Evolutionary conservation across 352 stramenopile species (phyloP).

Genomic region (Globisporangium paroecandrum): DNA sequence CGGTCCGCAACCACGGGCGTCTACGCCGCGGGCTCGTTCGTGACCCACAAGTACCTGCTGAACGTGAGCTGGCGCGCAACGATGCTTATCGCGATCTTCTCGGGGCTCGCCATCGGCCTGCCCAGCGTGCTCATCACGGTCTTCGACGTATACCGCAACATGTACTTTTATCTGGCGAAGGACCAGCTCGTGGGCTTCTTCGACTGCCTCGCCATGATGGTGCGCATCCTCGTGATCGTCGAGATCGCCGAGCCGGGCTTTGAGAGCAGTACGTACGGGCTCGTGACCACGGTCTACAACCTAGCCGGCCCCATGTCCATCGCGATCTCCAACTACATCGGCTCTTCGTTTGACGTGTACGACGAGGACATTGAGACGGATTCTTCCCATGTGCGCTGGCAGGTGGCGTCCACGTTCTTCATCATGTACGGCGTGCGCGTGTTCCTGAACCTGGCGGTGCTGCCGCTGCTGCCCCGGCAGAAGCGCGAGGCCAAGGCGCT

Average conservation of each 20-base stretch:
- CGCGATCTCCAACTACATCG: slow-evolving; percentile 55
- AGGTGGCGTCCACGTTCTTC: slow-evolving; percentile 50
- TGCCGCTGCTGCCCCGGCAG: slow-evolving; percentile 56
- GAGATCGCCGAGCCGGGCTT: slow-evolving; percentile 71
- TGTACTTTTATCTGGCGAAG: slow-evolving; percentile 61
- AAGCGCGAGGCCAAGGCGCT: slow-evolving; percentile 43
- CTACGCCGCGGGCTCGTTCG: slow-evolving; percentile 50
- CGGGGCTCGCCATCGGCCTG: slow-evolving; percentile 33
- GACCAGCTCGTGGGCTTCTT: slow-evolving; percentile 53
- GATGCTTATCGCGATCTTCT: slow-evolving; percentile 45
- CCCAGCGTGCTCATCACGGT: slow-evolving; percentile 42
- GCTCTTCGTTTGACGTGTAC: slow-evolving; percentile 52
- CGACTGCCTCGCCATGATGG: slow-evolving; percentile 66
- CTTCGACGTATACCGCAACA: slow-evolving; percentile 57
- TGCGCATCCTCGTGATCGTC: slow-evolving; percentile 74
- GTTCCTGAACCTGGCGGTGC: slow-evolving; percentile 34
- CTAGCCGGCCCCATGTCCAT: slow-evolving; percentile 60
- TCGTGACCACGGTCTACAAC: slow-evolving; percentile 78
- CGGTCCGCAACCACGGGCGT: slow-evolving; percentile 49
- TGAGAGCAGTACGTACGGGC: slow-evolving; percentile 75
- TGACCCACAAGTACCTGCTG: slow-evolving; percentile 54
- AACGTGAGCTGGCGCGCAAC: slow-evolving; percentile 60
- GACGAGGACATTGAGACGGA: slow-evolving; percentile 56
- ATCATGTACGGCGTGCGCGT: slow-evolving; percentile 55
- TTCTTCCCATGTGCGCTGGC: slow-evolving; percentile 43